These are phyloP conservation scores for Diplotaxis tenuifolia DNA, from an alignment of 345 rosid genomes.

Conservation along the genomic window DNA sequence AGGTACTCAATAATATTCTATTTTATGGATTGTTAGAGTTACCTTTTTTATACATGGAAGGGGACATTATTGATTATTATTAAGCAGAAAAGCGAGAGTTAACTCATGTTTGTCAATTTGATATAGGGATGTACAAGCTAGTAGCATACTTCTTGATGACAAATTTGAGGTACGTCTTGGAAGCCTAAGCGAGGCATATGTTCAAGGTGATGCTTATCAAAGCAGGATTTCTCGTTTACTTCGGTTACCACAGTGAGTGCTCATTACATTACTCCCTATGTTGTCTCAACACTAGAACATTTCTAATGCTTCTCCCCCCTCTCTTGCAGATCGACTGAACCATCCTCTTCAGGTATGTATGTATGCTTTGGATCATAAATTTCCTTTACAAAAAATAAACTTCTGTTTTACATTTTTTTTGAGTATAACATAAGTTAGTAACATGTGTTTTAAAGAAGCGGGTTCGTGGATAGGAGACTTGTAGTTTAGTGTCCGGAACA, in stretches of 20 bases:
- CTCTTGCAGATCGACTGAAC: constrained; percentile 75
- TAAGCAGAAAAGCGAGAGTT: background rate
- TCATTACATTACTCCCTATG: constrained; percentile 12
- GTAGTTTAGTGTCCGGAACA: too few relatives aligned
- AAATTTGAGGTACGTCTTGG: constrained; percentile 96
- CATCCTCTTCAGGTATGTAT: constrained; percentile 74
- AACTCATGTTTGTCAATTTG: constrained; percentile 33
- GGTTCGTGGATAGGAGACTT: too few relatives aligned
- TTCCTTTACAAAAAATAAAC: background rate
- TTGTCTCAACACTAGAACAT: background rate
- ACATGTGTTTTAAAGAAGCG: too few relatives aligned
- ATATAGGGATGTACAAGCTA: constrained; percentile 96
- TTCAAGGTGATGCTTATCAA: constrained; percentile 86
- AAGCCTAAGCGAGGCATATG: constrained; percentile 78
- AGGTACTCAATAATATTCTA: too few relatives aligned
- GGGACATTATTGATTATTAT: too few relatives aligned
- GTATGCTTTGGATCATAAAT: constrained; percentile 15
- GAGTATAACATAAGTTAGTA: too few relatives aligned
- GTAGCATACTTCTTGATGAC: constrained; percentile 98
- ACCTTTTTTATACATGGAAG: too few relatives aligned
- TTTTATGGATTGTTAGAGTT: too few relatives aligned
- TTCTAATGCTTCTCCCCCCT: constrained; percentile 23
- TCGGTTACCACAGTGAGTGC: constrained; percentile 88
- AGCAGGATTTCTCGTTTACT: constrained; percentile 82
- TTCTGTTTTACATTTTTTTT: background rate